Conservation (phyloP, 2,329 filamentous ascomycete genomes). For the Aspergillus eucalypticola region DNA sequence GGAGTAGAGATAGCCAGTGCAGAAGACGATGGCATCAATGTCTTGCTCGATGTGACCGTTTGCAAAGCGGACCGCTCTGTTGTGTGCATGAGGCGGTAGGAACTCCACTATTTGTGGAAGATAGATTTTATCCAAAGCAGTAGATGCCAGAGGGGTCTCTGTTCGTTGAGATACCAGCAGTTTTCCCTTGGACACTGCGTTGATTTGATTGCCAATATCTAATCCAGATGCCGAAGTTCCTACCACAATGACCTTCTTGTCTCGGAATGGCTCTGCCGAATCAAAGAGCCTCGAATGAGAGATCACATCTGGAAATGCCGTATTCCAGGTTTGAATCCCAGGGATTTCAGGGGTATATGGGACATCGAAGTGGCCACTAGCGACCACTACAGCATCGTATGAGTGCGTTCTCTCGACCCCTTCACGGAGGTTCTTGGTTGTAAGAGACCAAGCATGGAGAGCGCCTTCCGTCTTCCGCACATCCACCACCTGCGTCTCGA, state of each 20-base stretch:
- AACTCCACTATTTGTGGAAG: slow-evolving; percentile 57
- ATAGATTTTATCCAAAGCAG: slow-evolving; percentile 56
- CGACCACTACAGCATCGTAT: slow-evolving; percentile 75
- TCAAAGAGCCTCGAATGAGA: slow-evolving; percentile 81
- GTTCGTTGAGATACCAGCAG: slow-evolving; percentile 65
- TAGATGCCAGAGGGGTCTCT: slow-evolving; percentile 47
- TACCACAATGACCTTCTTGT: slow-evolving; percentile 77
- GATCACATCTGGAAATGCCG: slow-evolving; percentile 60
- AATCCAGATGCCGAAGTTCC: slow-evolving; percentile 82
- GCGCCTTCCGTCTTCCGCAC: slow-evolving; percentile 48
- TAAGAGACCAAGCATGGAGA: slow-evolving; percentile 60
- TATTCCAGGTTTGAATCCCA: slow-evolving; percentile 62
- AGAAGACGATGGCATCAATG: slow-evolving; percentile 79
- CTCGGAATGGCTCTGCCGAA: slow-evolving; percentile 60
- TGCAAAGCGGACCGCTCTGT: slow-evolving; percentile 65
- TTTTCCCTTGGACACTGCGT: slow-evolving; percentile 57
- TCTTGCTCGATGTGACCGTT: slow-evolving; percentile 65
- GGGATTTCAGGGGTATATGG: slow-evolving; percentile 66
- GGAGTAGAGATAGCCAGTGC: slow-evolving; percentile 85
- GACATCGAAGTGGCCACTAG: slow-evolving; percentile 72
- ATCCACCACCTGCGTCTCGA: slow-evolving; percentile 69
- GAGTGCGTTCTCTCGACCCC: slow-evolving; percentile 43
- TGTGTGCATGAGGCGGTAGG: slow-evolving; percentile 51
- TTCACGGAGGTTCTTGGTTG: slow-evolving; percentile 53
- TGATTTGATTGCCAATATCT: slow-evolving; percentile 80